Percentiles rank a stretch among this genome's conserved stretches.
These are phyloP conservation scores for Knoxia roxburghii DNA, from an alignment of 257 asterid genomes.

Conservation along the genomic window DNA sequence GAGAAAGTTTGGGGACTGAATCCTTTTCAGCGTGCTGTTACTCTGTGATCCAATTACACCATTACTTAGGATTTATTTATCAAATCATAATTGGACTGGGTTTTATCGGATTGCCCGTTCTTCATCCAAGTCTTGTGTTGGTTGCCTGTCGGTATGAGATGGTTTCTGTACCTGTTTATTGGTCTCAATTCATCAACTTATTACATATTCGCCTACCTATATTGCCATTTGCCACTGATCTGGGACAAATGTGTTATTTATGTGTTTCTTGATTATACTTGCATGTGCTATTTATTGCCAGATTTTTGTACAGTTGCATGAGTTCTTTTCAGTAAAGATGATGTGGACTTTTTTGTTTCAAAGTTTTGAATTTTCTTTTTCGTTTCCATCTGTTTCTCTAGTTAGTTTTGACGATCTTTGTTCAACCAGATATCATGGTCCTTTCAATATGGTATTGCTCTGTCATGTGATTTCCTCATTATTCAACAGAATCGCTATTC, in stretches of 20 bases:
- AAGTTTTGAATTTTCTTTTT: background rate
- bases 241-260: no score
- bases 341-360: background rate
- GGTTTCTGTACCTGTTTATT: background rate
- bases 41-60: background rate
- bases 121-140: background rate
- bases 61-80: background rate
- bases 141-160: no score
- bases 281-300: background rate
- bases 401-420: background rate
- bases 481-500: background rate
- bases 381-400: background rate
- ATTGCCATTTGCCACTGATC: no score
- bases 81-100: background rate
- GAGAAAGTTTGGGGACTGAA: no score
- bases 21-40: background rate
- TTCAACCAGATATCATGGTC: no score
- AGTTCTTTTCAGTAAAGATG: background rate
- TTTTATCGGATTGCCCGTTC: background rate
- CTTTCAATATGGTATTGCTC: no score
- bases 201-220: no score
- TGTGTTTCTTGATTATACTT: no score
- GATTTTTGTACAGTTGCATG: background rate
- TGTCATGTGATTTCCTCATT: background rate
- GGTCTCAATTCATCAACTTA: no score